Conservation (phyloP, 2,329 filamentous ascomycete species). For the Exophiala xenobiotica region DNA sequence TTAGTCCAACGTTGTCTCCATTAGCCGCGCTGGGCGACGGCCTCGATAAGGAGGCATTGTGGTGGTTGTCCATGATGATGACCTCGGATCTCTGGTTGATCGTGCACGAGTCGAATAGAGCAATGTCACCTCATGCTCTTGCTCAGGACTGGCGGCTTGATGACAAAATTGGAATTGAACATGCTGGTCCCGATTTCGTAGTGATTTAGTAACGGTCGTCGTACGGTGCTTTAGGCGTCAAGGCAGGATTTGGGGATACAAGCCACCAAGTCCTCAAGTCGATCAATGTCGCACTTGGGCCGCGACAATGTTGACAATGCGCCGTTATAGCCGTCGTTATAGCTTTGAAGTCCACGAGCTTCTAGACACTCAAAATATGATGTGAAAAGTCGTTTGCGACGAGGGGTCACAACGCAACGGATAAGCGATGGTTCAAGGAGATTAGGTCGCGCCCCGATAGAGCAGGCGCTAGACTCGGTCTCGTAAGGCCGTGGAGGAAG, state of each 20-base stretch:
- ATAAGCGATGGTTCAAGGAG: constrained; percentile 2
- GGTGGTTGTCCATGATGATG: constrained; percentile 6
- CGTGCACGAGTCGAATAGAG: background rate
- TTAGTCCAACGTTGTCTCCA: constrained; percentile 17
- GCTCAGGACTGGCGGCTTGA: background rate
- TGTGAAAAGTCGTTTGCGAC: too few relatives aligned
- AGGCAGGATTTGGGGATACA: too few relatives aligned
- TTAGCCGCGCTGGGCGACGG: background rate
- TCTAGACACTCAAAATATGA: too few relatives aligned
- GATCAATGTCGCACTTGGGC: too few relatives aligned
- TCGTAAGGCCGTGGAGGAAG: constrained; percentile 2
- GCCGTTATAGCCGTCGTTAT: too few relatives aligned
- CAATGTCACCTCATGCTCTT: background rate
- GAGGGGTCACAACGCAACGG: background rate
- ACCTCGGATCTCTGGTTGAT: background rate
- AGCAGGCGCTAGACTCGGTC: constrained; percentile 13
- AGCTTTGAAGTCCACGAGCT: too few relatives aligned
- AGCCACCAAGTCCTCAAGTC: too few relatives aligned
- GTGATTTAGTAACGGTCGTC: too few relatives aligned
- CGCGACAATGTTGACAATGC: too few relatives aligned
- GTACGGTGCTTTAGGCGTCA: too few relatives aligned
- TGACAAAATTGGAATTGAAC: background rate
- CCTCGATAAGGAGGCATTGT: background rate
- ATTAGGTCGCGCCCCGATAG: constrained; percentile 5
- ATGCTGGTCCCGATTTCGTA: too few relatives aligned